Evolutionary conservation across 176 grass and related monocot species (phyloP).

Genomic region (Thalia dealbata): DNA sequence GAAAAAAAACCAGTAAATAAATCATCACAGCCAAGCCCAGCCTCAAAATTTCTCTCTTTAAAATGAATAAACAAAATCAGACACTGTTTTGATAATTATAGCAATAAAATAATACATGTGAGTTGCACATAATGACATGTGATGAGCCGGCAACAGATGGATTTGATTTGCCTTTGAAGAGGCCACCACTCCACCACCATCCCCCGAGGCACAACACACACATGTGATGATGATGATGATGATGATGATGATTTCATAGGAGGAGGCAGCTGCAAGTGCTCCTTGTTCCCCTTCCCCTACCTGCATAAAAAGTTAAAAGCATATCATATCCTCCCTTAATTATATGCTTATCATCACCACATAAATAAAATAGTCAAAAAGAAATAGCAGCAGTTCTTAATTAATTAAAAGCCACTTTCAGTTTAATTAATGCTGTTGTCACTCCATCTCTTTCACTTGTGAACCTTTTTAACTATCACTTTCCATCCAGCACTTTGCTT

Average conservation of each 20-base stretch:
- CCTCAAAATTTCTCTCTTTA: too few relatives aligned
- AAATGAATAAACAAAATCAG: too few relatives aligned
- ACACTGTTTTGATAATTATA: too few relatives aligned
- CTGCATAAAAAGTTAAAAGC: too few relatives aligned
- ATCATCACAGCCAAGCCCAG: too few relatives aligned
- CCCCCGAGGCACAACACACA: background rate
- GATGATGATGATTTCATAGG: background rate
- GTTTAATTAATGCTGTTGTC: background rate
- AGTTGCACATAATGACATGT: background rate
- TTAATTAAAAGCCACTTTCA: background rate
- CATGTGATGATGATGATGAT: too few relatives aligned
- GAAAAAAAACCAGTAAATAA: too few relatives aligned
- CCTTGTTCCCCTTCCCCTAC: background rate
- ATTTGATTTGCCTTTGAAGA: background rate
- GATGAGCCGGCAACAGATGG: background rate
- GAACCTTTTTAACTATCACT: background rate
- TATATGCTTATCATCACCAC: background rate
- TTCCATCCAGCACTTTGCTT: background rate
- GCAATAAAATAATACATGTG: background rate
- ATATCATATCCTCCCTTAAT: background rate
- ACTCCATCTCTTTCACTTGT: background rate
- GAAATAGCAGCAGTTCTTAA: too few relatives aligned
- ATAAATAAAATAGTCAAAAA: too few relatives aligned
- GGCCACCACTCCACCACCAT: background rate
- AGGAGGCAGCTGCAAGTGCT: background rate